A percentile compares a stretch with the other conserved stretches of the same genome.
phyloP scores from a whole-genome alignment of 2,329 filamentous ascomycete genomes.

The Fusarium begoniae region DNA sequence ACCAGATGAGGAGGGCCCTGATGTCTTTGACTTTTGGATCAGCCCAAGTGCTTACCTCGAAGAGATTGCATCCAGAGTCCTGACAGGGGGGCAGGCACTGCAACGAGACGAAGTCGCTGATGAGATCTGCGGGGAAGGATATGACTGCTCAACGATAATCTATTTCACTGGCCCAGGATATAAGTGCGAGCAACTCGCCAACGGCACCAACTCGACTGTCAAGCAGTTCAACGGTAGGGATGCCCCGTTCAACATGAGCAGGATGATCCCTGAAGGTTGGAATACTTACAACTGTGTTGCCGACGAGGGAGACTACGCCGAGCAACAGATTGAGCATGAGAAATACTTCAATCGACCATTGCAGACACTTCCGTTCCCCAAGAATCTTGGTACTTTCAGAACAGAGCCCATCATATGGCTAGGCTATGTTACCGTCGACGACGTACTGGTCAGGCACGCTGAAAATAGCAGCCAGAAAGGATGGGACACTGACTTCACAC shows the following conservation, averaged over 20 bases:
- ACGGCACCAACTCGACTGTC: not conserved
- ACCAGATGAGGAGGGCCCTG: not conserved
- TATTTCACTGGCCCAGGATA: conserved; percentile 29
- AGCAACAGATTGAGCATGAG: not conserved
- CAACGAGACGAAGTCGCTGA: conserved; percentile 7
- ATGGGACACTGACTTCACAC: conserved; percentile 7
- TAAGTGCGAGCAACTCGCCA: conserved; percentile 10
- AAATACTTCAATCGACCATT: not conserved
- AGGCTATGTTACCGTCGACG: conserved; percentile 21
- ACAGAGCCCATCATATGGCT: conserved; percentile 29
- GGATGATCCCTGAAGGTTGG: conserved; percentile 8
- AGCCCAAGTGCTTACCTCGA: not conserved
- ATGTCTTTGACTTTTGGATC: conserved; percentile 30
- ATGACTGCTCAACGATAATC: conserved; percentile 27
- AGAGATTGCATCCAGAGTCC: conserved; percentile 9
- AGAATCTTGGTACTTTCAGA: conserved; percentile 15
- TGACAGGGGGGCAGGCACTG: conserved; percentile 14
- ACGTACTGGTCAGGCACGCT: not conserved
- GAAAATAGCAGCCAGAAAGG: not conserved
- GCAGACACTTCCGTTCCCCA: not conserved
- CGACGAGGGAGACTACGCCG: conserved; percentile 18
- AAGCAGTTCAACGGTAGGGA: not conserved
- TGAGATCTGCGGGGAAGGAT: conserved; percentile 16
- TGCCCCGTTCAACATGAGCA: conserved; percentile 24
- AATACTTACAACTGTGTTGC: conserved; percentile 14